Evolutionary conservation across 345 rosid species (phyloP).

Genomic region (Populus euphratica): DNA sequence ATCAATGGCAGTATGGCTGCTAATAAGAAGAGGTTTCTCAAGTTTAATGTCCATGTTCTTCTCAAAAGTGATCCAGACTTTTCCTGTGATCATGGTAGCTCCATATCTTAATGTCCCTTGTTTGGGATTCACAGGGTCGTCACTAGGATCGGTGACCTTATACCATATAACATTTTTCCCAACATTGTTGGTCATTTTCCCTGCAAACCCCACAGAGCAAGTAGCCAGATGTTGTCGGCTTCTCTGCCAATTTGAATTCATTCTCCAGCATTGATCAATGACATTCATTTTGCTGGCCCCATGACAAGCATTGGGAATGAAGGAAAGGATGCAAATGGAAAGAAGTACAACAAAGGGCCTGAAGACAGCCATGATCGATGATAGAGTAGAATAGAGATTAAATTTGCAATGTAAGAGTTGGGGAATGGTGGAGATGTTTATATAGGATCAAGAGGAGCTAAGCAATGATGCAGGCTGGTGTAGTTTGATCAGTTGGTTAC

Average conservation of each 20-base stretch:
- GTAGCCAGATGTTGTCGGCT: conserved; percentile 46
- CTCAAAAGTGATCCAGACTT: conserved; percentile 67
- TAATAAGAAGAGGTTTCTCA: conserved; percentile 49
- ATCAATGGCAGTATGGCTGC: conserved; percentile 73
- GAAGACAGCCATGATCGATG: conserved; percentile 5
- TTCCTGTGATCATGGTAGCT: conserved; percentile 49
- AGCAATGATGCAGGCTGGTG: neutral
- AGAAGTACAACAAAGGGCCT: conserved; percentile 11
- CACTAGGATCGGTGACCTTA: conserved; percentile 60
- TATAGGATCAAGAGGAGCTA: neutral
- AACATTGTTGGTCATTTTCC: conserved; percentile 58
- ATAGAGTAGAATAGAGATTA: neutral
- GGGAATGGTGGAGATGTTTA: neutral
- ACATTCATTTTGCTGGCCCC: conserved; percentile 40
- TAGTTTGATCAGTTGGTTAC: neutral
- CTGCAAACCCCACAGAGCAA: conserved; percentile 61
- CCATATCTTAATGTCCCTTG: conserved; percentile 65
- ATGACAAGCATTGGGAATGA: neutral
- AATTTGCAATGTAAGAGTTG: neutral
- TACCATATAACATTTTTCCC: conserved; percentile 45
- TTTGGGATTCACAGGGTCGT: conserved; percentile 60
- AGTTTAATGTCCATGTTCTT: conserved; percentile 57
- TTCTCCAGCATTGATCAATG: conserved; percentile 71
- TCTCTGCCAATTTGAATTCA: conserved; percentile 44
- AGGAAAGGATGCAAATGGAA: conserved; percentile 9